Evolutionary conservation across 2,329 filamentous ascomycete species (phyloP).

Genomic region (Colletotrichum siamense): DNA sequence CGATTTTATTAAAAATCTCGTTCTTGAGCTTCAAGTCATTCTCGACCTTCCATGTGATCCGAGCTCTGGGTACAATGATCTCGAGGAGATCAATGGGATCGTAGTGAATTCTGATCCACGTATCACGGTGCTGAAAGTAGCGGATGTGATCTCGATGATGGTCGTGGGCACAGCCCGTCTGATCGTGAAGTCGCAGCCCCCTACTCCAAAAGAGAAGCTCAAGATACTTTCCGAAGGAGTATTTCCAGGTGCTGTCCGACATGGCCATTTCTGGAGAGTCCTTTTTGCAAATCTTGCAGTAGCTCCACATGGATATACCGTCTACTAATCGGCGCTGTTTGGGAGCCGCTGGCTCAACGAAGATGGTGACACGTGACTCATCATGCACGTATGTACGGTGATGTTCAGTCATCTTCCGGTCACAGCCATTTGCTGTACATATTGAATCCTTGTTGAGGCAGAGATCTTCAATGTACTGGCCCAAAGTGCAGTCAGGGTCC

Average conservation of each 20-base stretch:
- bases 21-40: conserved; percentile 93
- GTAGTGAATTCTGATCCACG: conserved; percentile 88
- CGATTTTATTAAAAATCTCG: conserved; percentile 81
- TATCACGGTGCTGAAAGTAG: conserved; percentile 88
- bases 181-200: conserved; percentile 75
- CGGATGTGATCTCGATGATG: conserved; percentile 90
- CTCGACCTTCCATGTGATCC: conserved; percentile 97
- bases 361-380: conserved; percentile 89
- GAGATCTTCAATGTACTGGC: conserved; percentile 93
- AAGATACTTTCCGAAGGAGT: conserved; percentile 98
- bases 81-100: conserved; percentile 92
- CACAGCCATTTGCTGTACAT: conserved; percentile 85
- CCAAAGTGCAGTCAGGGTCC: conserved; percentile 89
- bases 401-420: conserved; percentile 88
- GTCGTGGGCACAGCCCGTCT: conserved; percentile 82
- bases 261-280: conserved; percentile 90
- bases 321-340: conserved; percentile 51
- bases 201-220: conserved; percentile 96
- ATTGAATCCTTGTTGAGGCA: conserved; percentile 77
- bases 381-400: conserved; percentile 97
- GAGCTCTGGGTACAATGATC: conserved; percentile 87
- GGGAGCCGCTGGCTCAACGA: conserved; percentile 70
- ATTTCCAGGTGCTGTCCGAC: conserved; percentile 96
- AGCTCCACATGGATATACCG: conserved; percentile 96
- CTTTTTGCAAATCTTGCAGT: conserved; percentile 88